phyloP scores from a whole-genome alignment of 192 early-diverging fungal genomes.

The Entrophospora sp. region DNA sequence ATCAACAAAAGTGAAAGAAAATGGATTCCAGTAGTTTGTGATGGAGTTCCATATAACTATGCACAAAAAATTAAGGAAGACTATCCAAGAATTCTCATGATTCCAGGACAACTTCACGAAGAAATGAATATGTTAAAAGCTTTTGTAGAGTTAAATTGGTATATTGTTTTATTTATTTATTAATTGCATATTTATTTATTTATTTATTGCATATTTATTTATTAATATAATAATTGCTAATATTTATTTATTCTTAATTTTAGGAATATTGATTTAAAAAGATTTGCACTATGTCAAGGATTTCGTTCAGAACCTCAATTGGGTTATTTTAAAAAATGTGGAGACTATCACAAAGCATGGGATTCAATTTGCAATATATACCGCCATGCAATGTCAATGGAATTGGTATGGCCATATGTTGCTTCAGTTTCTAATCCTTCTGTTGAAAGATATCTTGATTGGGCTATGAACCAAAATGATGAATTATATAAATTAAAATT shows the following conservation, averaged over 20 bases:
- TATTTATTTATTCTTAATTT: too few species aligned
- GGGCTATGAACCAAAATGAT: background rate
- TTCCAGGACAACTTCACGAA: background rate
- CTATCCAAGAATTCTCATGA: background rate
- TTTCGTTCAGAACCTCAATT: conserved; percentile 3
- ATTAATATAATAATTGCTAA: too few species aligned
- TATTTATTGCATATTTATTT: background rate
- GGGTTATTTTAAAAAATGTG: background rate
- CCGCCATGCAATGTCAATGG: background rate
- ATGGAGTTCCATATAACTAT: conserved; percentile 2
- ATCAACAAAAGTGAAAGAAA: background rate
- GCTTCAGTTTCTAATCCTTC: background rate
- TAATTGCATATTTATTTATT: background rate
- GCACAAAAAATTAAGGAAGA: background rate
- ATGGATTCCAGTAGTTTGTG: background rate
- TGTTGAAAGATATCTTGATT: background rate
- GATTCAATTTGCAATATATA: conserved; percentile 11
- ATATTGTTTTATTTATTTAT: background rate
- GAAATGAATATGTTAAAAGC: conserved; percentile 4
- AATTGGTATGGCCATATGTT: background rate
- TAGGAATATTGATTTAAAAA: background rate
- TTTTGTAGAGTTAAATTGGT: conserved; percentile 2
- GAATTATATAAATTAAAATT: background rate
- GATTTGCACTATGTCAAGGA: background rate
- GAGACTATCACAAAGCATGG: background rate